Conservation (phyloP, 495 filamentous ascomycete species). For the Aspergillus biplanus region DNA sequence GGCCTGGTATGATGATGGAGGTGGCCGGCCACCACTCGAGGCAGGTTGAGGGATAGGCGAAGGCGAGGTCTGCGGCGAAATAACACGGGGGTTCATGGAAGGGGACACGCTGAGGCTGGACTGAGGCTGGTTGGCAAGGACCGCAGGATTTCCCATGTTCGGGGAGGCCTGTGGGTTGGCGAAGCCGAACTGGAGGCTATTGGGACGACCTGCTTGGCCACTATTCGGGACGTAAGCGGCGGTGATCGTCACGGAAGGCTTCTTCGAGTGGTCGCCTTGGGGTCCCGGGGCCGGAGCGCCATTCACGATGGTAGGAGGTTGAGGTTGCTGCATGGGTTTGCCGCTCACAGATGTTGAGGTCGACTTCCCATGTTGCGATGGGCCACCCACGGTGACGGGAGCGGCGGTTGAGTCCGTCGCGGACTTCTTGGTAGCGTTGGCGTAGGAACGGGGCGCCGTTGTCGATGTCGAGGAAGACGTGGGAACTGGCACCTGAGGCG, state of each 20-base stretch:
- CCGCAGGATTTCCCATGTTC: conserved; percentile 56
- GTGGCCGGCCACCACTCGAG: conserved; percentile 82
- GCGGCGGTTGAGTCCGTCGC: conserved; percentile 68
- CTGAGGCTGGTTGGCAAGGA: conserved; percentile 52
- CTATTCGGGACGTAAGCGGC: conserved; percentile 79
- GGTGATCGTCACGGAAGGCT: conserved; percentile 86
- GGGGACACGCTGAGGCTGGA: conserved; percentile 66
- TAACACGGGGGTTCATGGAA: conserved; percentile 63
- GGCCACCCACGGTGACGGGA: conserved; percentile 70
- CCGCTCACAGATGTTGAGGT: conserved; percentile 80
- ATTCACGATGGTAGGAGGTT: conserved; percentile 65
- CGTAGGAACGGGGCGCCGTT: conserved; percentile 61
- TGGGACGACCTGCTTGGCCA: conserved; percentile 61
- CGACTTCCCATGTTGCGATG: conserved; percentile 83
- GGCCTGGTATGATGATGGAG: conserved; percentile 65
- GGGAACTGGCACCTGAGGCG: conserved; percentile 57
- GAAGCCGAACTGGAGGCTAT: conserved; percentile 78
- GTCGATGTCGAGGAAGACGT: conserved; percentile 54
- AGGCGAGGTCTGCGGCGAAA: conserved; percentile 76
- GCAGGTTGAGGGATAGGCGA: conserved; percentile 87
- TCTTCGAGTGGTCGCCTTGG: conserved; percentile 74
- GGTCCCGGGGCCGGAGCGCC: conserved; percentile 62
- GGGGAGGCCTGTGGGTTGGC: conserved; percentile 68
- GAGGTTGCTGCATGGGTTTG: conserved; percentile 63
- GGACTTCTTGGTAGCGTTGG: conserved; percentile 80